Conservation (phyloP, 2,329 filamentous ascomycete species). For the Trichocomaceae sp. region DNA sequence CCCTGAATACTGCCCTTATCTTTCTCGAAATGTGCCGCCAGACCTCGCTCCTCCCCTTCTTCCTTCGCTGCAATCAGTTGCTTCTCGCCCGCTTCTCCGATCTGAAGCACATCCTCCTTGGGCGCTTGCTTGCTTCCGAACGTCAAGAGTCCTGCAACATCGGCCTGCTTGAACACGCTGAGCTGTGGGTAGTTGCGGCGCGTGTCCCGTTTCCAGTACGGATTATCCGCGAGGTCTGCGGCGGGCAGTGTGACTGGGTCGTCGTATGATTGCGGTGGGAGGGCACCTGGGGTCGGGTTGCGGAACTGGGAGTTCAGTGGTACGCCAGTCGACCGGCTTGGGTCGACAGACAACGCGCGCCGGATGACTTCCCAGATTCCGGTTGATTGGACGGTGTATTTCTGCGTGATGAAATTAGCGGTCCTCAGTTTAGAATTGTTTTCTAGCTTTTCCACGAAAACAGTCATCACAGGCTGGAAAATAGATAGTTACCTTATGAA, state of each 20-base stretch:
- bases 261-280: constrained; percentile 65
- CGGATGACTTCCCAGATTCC: constrained; percentile 85
- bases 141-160: constrained; percentile 76
- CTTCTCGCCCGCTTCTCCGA: constrained; percentile 66
- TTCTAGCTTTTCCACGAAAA: background rate
- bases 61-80: constrained; percentile 71
- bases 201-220: constrained; percentile 91
- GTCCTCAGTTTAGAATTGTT: background rate
- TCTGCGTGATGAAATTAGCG: constrained; percentile 50
- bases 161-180: constrained; percentile 73
- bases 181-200: constrained; percentile 75
- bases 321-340: constrained; percentile 82
- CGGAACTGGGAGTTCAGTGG: constrained; percentile 91
- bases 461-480: background rate
- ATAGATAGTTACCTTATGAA: constrained; percentile 31
- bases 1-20: constrained; percentile 49
- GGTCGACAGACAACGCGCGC: constrained; percentile 70
- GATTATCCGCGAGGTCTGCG: constrained; percentile 81
- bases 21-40: constrained; percentile 68
- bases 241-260: constrained; percentile 81
- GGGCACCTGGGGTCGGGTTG: constrained; percentile 69
- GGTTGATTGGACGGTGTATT: constrained; percentile 88
- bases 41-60: constrained; percentile 62
- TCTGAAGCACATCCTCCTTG: constrained; percentile 67
- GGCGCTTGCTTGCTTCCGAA: constrained; percentile 76